These are phyloP conservation scores for Tylopilus orsonianus DNA, from an alignment of 1,284 basidiomycete species.

Conservation along the genomic window DNA sequence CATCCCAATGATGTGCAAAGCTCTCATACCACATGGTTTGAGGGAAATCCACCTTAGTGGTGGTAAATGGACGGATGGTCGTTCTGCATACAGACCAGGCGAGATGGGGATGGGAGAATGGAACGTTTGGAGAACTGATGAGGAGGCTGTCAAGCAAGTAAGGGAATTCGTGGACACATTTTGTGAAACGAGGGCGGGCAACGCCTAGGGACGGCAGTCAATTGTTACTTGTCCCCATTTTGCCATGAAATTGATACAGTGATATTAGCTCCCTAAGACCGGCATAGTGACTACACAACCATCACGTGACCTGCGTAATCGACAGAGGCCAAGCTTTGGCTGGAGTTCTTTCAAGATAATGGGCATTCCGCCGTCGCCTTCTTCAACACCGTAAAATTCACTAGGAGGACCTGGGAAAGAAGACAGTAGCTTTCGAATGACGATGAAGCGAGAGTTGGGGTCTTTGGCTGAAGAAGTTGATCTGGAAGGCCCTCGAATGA, in stretches of 20 bases:
- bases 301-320: slow-evolving; percentile 30
- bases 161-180: slow-evolving; percentile 44
- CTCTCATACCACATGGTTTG: slow-evolving; percentile 54
- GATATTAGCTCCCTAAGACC: not conserved
- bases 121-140: slow-evolving; percentile 63
- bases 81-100: slow-evolving; percentile 49
- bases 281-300: not conserved
- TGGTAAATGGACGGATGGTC: slow-evolving; percentile 56
- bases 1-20: slow-evolving; percentile 44
- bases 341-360: slow-evolving; percentile 36
- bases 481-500: slow-evolving; percentile 60
- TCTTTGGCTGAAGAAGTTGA: slow-evolving; percentile 49
- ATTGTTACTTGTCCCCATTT: not conserved
- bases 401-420: slow-evolving; percentile 24
- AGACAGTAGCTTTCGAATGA: slow-evolving; percentile 30
- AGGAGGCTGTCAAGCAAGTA: slow-evolving; percentile 52
- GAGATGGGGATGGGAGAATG: slow-evolving; percentile 77
- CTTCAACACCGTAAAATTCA: slow-evolving; percentile 29
- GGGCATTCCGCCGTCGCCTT: slow-evolving; percentile 31
- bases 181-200: not conserved
- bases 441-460: slow-evolving; percentile 70
- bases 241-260: not conserved
- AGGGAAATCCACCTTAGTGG: slow-evolving; percentile 73
- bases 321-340: slow-evolving; percentile 12
- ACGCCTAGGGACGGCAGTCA: not conserved